A percentile compares a stretch with the other conserved stretches of the same genome.
Evolutionary conservation across 2,329 filamentous ascomycete species (phyloP).

Genomic region (Fusarium sp.): DNA sequence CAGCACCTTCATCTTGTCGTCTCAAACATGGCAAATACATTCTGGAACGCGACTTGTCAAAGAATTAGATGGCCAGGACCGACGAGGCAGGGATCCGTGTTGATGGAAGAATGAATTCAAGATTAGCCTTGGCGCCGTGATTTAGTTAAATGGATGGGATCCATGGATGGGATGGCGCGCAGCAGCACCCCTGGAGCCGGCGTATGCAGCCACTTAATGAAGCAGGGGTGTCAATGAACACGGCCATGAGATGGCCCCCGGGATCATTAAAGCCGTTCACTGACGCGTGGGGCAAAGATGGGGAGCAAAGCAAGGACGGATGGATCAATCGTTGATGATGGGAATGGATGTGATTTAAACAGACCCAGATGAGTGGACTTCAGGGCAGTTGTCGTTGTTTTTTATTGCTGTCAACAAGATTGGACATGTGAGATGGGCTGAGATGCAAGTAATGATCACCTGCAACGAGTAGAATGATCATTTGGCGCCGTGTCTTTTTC

Average conservation of each 20-base stretch:
- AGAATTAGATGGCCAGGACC: constrained; percentile 30
- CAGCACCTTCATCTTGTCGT: neutral
- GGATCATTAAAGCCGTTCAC: constrained; percentile 42
- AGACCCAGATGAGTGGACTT: constrained; percentile 17
- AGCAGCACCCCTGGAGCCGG: constrained; percentile 45
- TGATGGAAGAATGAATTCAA: constrained; percentile 38
- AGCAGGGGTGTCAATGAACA: constrained; percentile 44
- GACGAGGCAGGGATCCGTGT: constrained; percentile 22
- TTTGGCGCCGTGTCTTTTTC: constrained; percentile 6
- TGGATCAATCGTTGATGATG: neutral
- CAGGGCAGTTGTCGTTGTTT: neutral
- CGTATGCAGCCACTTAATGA: constrained; percentile 49
- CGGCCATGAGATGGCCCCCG: constrained; percentile 34
- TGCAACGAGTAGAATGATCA: constrained; percentile 16
- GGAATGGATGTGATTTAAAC: constrained; percentile 21
- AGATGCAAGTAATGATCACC: constrained; percentile 31
- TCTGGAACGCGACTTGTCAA: constrained; percentile 33
- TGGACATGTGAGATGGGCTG: constrained; percentile 5
- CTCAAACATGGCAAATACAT: constrained; percentile 20
- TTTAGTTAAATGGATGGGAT: constrained; percentile 43
- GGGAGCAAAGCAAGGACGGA: neutral
- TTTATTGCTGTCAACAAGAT: constrained; percentile 1
- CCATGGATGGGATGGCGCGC: constrained; percentile 43
- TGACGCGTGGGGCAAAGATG: constrained; percentile 34
- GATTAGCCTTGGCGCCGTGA: constrained; percentile 43